Conservation (phyloP, 257 asterid genomes). For the Lavandula angustifolia region DNA sequence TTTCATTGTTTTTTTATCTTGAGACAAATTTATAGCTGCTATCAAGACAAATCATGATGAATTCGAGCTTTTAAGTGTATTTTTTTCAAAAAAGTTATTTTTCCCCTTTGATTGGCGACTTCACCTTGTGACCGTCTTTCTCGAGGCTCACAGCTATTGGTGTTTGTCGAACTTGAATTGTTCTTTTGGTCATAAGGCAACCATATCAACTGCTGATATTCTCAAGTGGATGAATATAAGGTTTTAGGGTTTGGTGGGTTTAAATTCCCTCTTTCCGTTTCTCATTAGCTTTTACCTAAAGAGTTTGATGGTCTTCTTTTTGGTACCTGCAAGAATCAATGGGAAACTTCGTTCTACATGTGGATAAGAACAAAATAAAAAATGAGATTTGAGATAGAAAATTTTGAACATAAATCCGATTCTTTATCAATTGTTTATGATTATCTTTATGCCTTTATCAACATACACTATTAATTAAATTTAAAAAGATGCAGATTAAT, state of each 20-base stretch:
- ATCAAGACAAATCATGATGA: too few species aligned
- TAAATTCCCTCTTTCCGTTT: slow-evolving; percentile 34
- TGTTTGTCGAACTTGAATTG: too few species aligned
- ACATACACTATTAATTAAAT: slow-evolving; percentile 6
- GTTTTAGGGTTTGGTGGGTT: slow-evolving; percentile 30
- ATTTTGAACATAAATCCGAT: not conserved
- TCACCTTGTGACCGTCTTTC: too few species aligned
- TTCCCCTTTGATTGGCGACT: too few species aligned
- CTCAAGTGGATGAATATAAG: not conserved
- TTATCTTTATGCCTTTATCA: slow-evolving; percentile 15
- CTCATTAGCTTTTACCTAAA: slow-evolving; percentile 24
- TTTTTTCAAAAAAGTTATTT: too few species aligned
- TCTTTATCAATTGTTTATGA: slow-evolving; percentile 22
- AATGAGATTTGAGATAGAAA: not conserved
- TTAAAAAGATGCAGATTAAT: not conserved
- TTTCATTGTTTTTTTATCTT: too few species aligned
- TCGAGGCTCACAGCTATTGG: too few species aligned
- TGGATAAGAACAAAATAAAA: not conserved
- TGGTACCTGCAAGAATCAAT: slow-evolving; percentile 33
- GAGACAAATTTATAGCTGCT: too few species aligned
- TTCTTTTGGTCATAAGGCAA: too few species aligned
- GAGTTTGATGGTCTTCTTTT: slow-evolving; percentile 17
- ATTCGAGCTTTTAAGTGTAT: too few species aligned
- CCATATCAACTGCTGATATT: too few species aligned
- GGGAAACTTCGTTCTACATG: slow-evolving; percentile 17